Conservation (phyloP, 768 basidiomycete genomes). For the Symmetrospora coprosmae region DNA sequence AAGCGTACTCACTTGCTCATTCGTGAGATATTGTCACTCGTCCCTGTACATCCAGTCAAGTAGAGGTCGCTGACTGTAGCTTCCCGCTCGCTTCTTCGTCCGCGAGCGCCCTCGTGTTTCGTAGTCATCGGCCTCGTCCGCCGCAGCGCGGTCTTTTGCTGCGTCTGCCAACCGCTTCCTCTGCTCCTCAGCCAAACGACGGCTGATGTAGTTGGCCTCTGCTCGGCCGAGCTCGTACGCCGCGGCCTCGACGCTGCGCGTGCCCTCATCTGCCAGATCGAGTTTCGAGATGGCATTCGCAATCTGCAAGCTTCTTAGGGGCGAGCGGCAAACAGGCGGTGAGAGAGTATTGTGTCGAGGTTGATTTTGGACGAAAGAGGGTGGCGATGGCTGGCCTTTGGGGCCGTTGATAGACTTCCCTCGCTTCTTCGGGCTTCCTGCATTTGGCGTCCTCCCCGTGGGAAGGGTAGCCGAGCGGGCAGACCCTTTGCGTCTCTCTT, state of each 20-base stretch:
- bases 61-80: too few species aligned
- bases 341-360: background rate
- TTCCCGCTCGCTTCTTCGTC: constrained; percentile 4
- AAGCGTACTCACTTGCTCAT: background rate
- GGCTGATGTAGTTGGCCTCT: constrained; percentile 10
- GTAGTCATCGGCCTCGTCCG: background rate
- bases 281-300: background rate
- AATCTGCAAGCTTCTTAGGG: background rate
- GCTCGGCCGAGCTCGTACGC: constrained; percentile 2
- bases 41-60: too few species aligned
- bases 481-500: background rate
- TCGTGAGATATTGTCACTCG: too few species aligned
- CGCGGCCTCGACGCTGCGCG: constrained; percentile 2
- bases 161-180: background rate
- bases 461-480: too few species aligned
- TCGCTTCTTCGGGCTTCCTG: background rate
- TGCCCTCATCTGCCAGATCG: background rate
- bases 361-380: background rate
- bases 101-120: constrained; percentile 12
- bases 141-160: constrained; percentile 3
- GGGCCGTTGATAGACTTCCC: too few species aligned
- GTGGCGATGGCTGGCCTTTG: too few species aligned
- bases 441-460: too few species aligned
- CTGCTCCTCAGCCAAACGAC: constrained; percentile 5
- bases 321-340: constrained; percentile 6